These are phyloP conservation scores for Neurospora pannonica DNA, from an alignment of 495 filamentous ascomycete species.

Conservation along the genomic window DNA sequence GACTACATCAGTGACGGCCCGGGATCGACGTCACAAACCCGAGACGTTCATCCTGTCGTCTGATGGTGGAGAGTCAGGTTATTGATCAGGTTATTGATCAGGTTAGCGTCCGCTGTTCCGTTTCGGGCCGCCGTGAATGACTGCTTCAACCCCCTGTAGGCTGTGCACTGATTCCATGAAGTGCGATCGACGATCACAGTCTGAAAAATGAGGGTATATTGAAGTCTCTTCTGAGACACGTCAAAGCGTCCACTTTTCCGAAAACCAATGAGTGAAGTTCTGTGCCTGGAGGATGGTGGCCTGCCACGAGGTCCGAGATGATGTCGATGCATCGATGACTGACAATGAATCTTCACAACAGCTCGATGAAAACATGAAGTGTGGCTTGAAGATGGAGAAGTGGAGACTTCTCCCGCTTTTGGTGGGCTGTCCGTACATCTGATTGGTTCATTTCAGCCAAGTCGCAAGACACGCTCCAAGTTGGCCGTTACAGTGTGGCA, in stretches of 20 bases:
- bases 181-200: background rate
- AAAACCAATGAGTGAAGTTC: background rate
- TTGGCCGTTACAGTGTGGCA: background rate
- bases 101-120: background rate
- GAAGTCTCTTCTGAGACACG: background rate
- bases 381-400: background rate
- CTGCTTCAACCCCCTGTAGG: background rate
- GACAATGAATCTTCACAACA: background rate
- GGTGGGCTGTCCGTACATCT: background rate
- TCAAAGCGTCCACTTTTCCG: background rate
- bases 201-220: background rate
- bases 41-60: background rate
- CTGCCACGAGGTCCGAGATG: background rate
- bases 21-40: background rate
- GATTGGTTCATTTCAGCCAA: background rate
- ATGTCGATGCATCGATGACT: background rate
- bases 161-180: background rate
- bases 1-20: background rate
- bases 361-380: background rate
- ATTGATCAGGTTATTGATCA: background rate
- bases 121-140: background rate
- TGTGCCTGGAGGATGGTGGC: background rate
- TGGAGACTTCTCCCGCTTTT: background rate
- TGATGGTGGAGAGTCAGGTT: background rate
- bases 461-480: background rate